These are phyloP conservation scores for Gracilaria vermiculophylla DNA, from an alignment of 23 red algal genomes.

Conservation along the genomic window DNA sequence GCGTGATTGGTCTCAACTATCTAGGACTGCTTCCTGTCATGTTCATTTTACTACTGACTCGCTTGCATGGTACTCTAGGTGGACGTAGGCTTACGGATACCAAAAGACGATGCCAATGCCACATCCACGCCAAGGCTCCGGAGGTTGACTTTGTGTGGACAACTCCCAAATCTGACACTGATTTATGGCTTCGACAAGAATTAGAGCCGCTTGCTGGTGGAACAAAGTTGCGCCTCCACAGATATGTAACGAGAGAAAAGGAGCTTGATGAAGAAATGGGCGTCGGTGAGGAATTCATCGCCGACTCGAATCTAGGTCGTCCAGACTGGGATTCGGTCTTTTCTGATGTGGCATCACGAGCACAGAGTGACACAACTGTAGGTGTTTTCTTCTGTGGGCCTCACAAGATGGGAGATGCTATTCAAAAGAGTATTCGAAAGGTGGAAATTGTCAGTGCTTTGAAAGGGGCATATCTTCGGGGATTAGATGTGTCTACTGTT, in stretches of 20 bases:
- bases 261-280: constrained; percentile 37
- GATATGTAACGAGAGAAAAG: constrained; percentile 67
- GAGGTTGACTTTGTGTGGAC: constrained; percentile 80
- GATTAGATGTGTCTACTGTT: background rate
- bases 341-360: constrained; percentile 28
- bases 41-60: constrained; percentile 22
- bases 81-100: constrained; percentile 5
- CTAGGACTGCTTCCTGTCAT: constrained; percentile 19
- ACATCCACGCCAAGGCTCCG: background rate
- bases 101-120: background rate
- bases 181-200: constrained; percentile 57
- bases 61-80: constrained; percentile 42
- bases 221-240: constrained; percentile 34
- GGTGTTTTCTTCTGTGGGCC: constrained; percentile 66
- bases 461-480: constrained; percentile 35
- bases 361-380: constrained; percentile 26
- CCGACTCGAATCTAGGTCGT: constrained; percentile 26
- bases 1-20: constrained; percentile 11
- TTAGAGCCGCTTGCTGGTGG: constrained; percentile 47
- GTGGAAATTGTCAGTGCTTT: constrained; percentile 23
- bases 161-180: constrained; percentile 27
- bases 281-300: constrained; percentile 10
- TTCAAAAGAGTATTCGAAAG: constrained; percentile 38
- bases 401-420: constrained; percentile 47
- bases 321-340: constrained; percentile 72